Conservation (phyloP, 73 alveolate genomes). For the Stentor coeruleus region DNA sequence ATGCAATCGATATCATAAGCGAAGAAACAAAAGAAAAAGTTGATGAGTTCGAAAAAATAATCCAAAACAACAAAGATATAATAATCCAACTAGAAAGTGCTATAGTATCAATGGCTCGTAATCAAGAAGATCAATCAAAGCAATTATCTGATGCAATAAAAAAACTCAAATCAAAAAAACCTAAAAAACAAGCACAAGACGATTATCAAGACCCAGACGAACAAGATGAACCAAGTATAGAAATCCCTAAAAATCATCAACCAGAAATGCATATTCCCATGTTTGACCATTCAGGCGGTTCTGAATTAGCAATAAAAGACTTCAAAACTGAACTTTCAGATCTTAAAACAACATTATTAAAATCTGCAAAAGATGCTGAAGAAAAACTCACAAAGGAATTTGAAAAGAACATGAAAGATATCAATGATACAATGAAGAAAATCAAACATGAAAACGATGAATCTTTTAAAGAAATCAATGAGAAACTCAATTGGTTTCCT, state of each 20-base stretch:
- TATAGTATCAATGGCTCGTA: no score
- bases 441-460: background rate
- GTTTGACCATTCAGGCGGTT: background rate
- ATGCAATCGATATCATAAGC: background rate
- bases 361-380: background rate
- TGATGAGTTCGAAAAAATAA: background rate
- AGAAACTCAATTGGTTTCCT: constrained; percentile 11
- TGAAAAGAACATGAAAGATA: background rate
- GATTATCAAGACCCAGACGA: background rate
- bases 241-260: no score
- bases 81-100: background rate
- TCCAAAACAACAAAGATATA: background rate
- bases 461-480: background rate
- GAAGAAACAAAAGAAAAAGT: background rate
- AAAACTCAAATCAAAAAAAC: background rate
- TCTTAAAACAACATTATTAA: background rate
- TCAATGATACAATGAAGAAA: background rate
- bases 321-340: background rate
- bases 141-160: background rate
- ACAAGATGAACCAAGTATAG: no score
- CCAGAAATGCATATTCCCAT: background rate
- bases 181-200: background rate
- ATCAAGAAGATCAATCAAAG: background rate
- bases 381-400: background rate
- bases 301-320: background rate